Base-by-base conservation (phyloP, 1,284 basidiomycete species). In the Vanrija humicola region DNA sequence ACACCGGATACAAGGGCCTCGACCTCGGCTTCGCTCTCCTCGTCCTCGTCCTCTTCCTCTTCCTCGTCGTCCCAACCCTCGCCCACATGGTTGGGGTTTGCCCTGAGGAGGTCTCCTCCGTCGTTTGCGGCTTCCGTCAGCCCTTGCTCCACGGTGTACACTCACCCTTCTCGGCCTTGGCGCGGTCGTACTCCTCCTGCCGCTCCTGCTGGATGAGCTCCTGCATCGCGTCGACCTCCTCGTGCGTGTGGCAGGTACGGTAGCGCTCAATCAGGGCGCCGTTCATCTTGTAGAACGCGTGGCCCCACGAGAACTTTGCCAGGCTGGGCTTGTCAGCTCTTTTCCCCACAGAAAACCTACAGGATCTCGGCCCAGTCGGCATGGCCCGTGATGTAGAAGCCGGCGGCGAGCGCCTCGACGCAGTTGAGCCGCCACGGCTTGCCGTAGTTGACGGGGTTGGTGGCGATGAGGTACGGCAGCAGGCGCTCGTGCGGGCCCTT, bases 401-500 rank as follows among this genome's bases (percentile, higher is more conserved):
- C 87, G 0, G 92, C 93, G 0, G 93, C 92, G 2, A 95, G 82
- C 0, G 94, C 94, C 75, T 96, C 93, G 21, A 90, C 91, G 59
- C 92, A 94, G 69, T 90, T 94, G 45, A 94, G 77, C 42, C 87
- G 79, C 90, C 90, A 91, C 3, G 92, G 93, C 71, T 91, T 92
- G 19, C 94, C 94, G 64, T 96, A 97, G 74, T 97, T 96, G 29
- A 91, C 90, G 0, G 90, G 91, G 72, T 97, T 97, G 0, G 90
- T 88, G 0, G 93, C 93, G 47, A 96, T 77, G 29, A 97, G 82
- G 73, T 94, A 96, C 0, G 93, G 93, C 28, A 97, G 69, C 38
- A 98, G 76, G 12, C 95, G 83, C 79, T 98, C 95, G 67, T 97
- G 83, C 0, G 93, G 92, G 62, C 89, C 90, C 19, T 89, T 84